Base-by-base conservation (phyloP, 768 basidiomycete species). In the Gymnopilus dilepis region DNA sequence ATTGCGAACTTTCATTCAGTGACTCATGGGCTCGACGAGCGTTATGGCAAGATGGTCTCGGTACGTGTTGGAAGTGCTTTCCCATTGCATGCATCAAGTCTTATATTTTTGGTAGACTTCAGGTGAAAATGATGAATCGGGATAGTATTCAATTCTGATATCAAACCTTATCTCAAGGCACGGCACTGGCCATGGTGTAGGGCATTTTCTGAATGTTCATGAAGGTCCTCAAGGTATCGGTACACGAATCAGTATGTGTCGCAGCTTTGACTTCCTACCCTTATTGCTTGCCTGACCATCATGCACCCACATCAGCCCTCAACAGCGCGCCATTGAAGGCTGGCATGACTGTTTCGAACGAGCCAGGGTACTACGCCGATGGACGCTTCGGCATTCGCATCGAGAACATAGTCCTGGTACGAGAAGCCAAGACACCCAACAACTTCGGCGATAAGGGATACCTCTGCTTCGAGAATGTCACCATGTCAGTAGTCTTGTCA, bases 131-230 rank as follows among this genome's bases (percentile, higher is more conserved):
- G 3, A 51, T 13, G n/a, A 5, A 22, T 47, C 51, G 6, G 24
- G n/a, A n/a, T n/a, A n/a, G n/a, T n/a, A n/a, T n/a, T n/a, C n/a
- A n/a, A n/a, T n/a, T n/a, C 87, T 68, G 79, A 86, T 85, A 86
- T 64, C 59, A 69, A 53, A 7, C n/a, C 33, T 47, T 47, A 26
- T 45, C 40, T 41, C 6, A 55, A 90, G 94, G 61, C 95, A 97
- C 63, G 92, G 94, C 4, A 97, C 96, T 19, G 95, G 95, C 0
- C 97, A 98, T 67, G 97, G 97, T 33, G 91, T 99, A 31, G 97
- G 97, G 0, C 89, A 92, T 65, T 99, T 91, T 78, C 76, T 99
- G 56, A 97, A 97, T 62, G 96, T 98, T 0, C 96, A 98, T 68
- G 95, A 99, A 80, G 84, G 86, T 2, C 86, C 86, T 2, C 87